These are phyloP conservation scores for Plenodomus lindquistii DNA, from an alignment of 2,329 filamentous ascomycete species.

Conservation along the genomic window DNA sequence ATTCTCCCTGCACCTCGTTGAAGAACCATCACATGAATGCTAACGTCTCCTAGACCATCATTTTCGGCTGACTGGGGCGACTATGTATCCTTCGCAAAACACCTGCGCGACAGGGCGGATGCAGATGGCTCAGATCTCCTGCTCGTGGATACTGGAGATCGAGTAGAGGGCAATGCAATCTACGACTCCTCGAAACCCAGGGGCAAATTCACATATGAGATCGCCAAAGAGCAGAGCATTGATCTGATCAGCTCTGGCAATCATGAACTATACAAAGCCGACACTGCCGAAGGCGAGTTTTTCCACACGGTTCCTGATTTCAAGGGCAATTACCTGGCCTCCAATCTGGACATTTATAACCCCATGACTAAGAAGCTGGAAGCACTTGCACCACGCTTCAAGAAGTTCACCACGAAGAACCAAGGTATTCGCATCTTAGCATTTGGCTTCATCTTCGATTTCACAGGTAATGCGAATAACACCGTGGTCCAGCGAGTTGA, in stretches of 20 bases:
- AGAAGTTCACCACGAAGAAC: slow-evolving; percentile 90
- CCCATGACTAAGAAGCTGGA: slow-evolving; percentile 70
- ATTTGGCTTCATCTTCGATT: slow-evolving; percentile 95
- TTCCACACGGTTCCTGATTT: slow-evolving; percentile 82
- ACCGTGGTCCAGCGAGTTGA: slow-evolving; percentile 80
- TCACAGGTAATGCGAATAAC: slow-evolving; percentile 88
- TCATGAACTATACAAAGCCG: slow-evolving; percentile 87
- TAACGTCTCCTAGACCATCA: slow-evolving; percentile 63
- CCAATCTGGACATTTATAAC: slow-evolving; percentile 87
- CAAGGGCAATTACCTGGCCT: slow-evolving; percentile 78
- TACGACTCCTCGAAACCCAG: slow-evolving; percentile 90
- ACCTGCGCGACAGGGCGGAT: slow-evolving; percentile 79
- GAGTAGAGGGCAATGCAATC: slow-evolving; percentile 90
- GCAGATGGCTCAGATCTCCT: slow-evolving; percentile 79
- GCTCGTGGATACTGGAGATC: slow-evolving; percentile 93
- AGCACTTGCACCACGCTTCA: slow-evolving; percentile 79
- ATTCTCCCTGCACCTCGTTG: too few relatives aligned
- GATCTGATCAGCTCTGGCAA: slow-evolving; percentile 89
- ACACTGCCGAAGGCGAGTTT: slow-evolving; percentile 78
- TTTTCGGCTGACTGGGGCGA: slow-evolving; percentile 98
- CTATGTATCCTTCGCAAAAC: slow-evolving; percentile 88
- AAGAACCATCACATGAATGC: background rate
- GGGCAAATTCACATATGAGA: slow-evolving; percentile 85
- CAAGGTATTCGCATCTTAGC: slow-evolving; percentile 81
- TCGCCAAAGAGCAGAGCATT: slow-evolving; percentile 79